Conservation (phyloP, 2,329 filamentous ascomycete genomes). For the Paecilomyces sp. region DNA sequence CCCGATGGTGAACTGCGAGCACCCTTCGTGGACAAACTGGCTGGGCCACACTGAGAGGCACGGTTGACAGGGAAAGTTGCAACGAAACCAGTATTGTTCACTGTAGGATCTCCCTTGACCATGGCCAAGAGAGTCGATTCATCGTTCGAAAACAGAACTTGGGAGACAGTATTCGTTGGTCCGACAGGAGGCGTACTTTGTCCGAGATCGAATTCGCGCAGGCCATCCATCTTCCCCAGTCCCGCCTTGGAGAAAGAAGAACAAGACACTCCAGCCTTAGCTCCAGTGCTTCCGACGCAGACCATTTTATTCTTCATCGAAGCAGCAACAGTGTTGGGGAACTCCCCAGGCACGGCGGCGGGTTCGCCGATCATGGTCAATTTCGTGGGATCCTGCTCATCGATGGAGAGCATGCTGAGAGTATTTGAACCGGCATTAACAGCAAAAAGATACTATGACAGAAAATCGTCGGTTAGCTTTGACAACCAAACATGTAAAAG, state of each 20-base stretch:
- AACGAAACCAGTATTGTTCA: conserved; percentile 52
- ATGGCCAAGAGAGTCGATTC: conserved; percentile 47
- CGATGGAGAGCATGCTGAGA: conserved; percentile 30
- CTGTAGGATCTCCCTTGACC: conserved; percentile 53
- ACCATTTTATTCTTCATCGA: conserved; percentile 27
- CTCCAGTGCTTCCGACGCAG: conserved; percentile 31
- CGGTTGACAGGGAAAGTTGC: conserved; percentile 42
- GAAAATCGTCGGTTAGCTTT: background rate
- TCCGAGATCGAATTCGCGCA: conserved; percentile 39
- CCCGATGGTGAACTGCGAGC: conserved; percentile 41
- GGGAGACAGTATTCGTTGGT: conserved; percentile 53
- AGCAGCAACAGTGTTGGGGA: conserved; percentile 32
- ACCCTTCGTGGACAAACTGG: conserved; percentile 11
- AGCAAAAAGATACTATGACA: conserved; percentile 13
- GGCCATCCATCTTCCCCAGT: conserved; percentile 23
- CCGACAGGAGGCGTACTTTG: conserved; percentile 54
- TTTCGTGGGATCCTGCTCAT: conserved; percentile 17
- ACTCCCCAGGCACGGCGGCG: conserved; percentile 26
- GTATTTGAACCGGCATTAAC: conserved; percentile 34
- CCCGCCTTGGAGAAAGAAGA: conserved; percentile 21
- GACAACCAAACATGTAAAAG: background rate
- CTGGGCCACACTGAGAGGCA: conserved; percentile 5
- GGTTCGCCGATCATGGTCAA: conserved; percentile 26
- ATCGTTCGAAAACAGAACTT: conserved; percentile 53
- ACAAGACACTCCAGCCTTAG: conserved; percentile 30